Evolutionary conservation across 768 basidiomycete species (phyloP).

Genomic region (Podaxis sp.): DNA sequence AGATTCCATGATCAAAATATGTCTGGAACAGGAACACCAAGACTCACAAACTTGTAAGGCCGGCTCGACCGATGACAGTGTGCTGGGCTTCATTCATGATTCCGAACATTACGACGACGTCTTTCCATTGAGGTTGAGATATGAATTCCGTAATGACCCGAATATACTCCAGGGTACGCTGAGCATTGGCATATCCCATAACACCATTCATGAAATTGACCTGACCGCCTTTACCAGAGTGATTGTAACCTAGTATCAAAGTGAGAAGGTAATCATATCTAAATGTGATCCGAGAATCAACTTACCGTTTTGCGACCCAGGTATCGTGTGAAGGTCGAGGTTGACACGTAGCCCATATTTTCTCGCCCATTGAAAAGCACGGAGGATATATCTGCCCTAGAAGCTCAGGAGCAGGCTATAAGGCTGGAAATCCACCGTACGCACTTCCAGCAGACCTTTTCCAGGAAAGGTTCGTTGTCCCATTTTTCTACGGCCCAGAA

Average conservation of each 20-base stretch:
- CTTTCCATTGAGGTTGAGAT: conserved; percentile 70
- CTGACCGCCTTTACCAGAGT: conserved; percentile 59
- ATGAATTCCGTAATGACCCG: conserved; percentile 83
- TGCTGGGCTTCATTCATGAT: conserved; percentile 64
- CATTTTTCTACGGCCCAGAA: conserved; percentile 81
- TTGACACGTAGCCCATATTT: conserved; percentile 86
- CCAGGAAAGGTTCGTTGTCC: conserved; percentile 79
- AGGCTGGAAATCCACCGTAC: conserved; percentile 20
- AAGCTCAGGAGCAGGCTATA: not conserved
- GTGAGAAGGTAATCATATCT: not conserved
- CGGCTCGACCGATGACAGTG: conserved; percentile 52
- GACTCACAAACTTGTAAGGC: conserved; percentile 64
- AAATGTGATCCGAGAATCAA: not conserved
- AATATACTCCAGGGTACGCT: conserved; percentile 76
- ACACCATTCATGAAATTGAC: conserved; percentile 71
- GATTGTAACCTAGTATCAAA: conserved; percentile 45
- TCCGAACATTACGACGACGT: conserved; percentile 64
- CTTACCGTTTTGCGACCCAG: conserved; percentile 74
- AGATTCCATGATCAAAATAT: conserved; percentile 11
- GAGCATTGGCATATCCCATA: conserved; percentile 88
- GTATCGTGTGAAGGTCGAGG: conserved; percentile 75
- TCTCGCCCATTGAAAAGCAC: conserved; percentile 73
- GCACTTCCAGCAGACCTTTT: conserved; percentile 72
- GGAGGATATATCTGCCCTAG: conserved; percentile 64
- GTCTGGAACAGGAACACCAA: conserved; percentile 28